Base-by-base conservation (phyloP, 345 rosid species). In the Crucihimalaya himalaica region DNA sequence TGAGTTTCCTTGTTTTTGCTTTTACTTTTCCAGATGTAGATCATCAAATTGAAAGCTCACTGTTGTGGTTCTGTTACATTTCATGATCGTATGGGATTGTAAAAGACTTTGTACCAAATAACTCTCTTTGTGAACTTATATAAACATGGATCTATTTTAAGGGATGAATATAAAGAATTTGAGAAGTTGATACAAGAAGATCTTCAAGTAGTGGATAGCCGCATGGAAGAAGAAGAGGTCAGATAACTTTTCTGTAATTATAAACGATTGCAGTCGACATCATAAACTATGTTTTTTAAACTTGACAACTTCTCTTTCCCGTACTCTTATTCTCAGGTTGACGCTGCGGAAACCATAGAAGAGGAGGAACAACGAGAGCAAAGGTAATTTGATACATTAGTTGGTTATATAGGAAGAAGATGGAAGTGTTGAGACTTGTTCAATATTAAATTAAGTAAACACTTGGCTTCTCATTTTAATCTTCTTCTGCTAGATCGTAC, bases 151-250 rank as follows among this genome's bases (percentile, higher is more conserved):
- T 54, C 12, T 66, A 0, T 21, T 11, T 13, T 39, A 74, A 94
- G 99, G 68, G 98, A 92, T 34, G 97, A 92, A 81, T 92, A 92
- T 87, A 95, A 88, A 79, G 98, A 90, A 74, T 92, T 92, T 37
- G 96, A 95, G 79, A 95, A 89, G 85, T 72, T 86, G 83, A 95
- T 95, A 63, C 91, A 92, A 80, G 99, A 89, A 40, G 97, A 95
- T 77, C 74, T 95, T 83, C 83, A 72, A 70, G 94, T 83, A 78
- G 99, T 95, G 40, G 99, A 95, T 80, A 76, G 84, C 62, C 93
- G 98, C 18, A 65, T 95, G 83, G 99, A 90, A 84, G 99, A 95
- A 83, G 99, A 92, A 66, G 98, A 95, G 97, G 98, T 91, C 34
- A 47, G 78, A 9, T 31, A 25, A 58, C 51, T 78, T 46, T 46